Base-by-base conservation (phyloP, 1,284 basidiomycete genomes). In the Volvariella surrecta region DNA sequence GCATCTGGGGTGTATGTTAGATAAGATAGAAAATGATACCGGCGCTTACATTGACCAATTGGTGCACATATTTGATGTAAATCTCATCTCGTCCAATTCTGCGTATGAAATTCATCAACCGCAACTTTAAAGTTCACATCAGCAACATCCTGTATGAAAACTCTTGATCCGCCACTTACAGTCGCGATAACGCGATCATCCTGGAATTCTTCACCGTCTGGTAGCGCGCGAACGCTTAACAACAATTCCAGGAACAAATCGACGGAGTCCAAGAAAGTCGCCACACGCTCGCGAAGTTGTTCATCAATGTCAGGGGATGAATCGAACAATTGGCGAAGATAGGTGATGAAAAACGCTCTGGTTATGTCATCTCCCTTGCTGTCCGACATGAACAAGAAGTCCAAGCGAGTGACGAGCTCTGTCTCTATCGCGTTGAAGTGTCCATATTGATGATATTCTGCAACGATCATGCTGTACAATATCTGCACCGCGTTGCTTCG, bases 141-240 rank as follows among this genome's bases (percentile, higher is more conserved):
- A 48, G 47, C 39, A 35, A 32, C 8, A 32, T 6, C 19, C 39
- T 34, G 19, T 41, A 17, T 39, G 11, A 45, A 13, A 38, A 15
- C 39, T 20, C 17, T 15, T 6, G 6, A 28, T 11, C 11, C 24
- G 6, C 53, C 50, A 49, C 66, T 37, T 56, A 83, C 83, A 18
- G 91, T 95, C 3, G 91, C 92, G 50, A 93, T 91, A 17, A 95
- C 87, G 18, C 92, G 81, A 57, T 99, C 95, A 58, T 98, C 94
- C 16, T 89, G 80, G 63, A 84, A 96, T 60, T 91, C 88, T 50
- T 93, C 85, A n/a, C 89, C 87, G 46, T 91, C 86, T 0, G 93
- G 93, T n/a, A 99, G 69, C 46, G 84, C 91, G n/a, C 91, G 79
- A 4, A 98, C 82, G 46, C 80, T 91, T 16, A 97, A 70, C 31